These are phyloP conservation scores for Lepiota venenata DNA, from an alignment of 768 basidiomycete species.

Conservation along the genomic window DNA sequence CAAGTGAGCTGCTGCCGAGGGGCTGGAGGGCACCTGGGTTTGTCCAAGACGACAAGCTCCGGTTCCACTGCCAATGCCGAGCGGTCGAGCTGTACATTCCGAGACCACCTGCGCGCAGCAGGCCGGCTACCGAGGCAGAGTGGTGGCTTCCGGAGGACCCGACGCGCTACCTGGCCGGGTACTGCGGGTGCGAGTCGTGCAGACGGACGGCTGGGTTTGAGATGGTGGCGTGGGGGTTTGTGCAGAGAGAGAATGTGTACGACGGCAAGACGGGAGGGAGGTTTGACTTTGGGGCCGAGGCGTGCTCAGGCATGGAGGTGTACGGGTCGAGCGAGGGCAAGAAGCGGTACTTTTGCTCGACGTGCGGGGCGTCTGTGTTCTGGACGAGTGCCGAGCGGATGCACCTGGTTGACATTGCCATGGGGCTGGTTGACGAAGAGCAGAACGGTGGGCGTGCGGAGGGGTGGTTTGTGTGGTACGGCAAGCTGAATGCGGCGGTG, in stretches of 20 bases:
- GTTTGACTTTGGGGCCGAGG: not conserved
- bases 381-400: constrained; percentile 20
- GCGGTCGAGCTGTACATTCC: constrained; percentile 22
- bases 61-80: constrained; percentile 25
- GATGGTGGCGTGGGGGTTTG: constrained; percentile 26
- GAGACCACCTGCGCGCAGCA: constrained; percentile 21
- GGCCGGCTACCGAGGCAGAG: constrained; percentile 24
- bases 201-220: constrained; percentile 24
- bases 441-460: constrained; percentile 23
- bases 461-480: constrained; percentile 22
- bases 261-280: not conserved
- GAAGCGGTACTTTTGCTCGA: constrained; percentile 26
- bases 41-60: constrained; percentile 12
- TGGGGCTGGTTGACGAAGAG: constrained; percentile 25
- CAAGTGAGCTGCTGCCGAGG: constrained; percentile 18
- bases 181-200: constrained; percentile 27
- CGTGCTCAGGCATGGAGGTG: constrained; percentile 22
- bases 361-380: constrained; percentile 28
- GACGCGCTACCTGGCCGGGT: constrained; percentile 25
- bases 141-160: constrained; percentile 28
- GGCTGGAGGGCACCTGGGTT: constrained; percentile 18
- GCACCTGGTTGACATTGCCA: constrained; percentile 23
- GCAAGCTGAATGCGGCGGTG: no score
- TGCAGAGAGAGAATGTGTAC: constrained; percentile 25
- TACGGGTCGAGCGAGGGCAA: constrained; percentile 26